phyloP scores from a whole-genome alignment of 768 basidiomycete genomes.

The Kwoniella sp. region DNA sequence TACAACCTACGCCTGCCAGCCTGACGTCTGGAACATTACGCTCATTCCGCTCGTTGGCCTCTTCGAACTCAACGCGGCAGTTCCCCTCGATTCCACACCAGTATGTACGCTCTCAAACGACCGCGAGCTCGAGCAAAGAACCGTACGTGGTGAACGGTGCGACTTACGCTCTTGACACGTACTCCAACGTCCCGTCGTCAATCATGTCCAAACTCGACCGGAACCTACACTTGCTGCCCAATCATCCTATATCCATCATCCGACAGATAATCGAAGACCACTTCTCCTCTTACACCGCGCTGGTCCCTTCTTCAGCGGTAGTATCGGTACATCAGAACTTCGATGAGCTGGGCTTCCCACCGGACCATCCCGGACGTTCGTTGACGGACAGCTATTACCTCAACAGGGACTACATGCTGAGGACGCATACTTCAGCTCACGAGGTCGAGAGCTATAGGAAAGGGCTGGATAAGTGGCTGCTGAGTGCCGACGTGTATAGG shows the following conservation, averaged over 20 bases:
- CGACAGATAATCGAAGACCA: slow-evolving; percentile 81
- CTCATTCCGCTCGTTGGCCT: background rate
- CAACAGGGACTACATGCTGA: slow-evolving; percentile 84
- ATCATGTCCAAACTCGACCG: slow-evolving; percentile 79
- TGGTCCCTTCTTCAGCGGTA: slow-evolving; percentile 79
- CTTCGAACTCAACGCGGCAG: slow-evolving; percentile 11
- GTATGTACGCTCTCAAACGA: background rate
- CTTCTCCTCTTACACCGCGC: slow-evolving; percentile 71
- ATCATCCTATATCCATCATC: slow-evolving; percentile 85
- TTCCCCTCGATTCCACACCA: slow-evolving; percentile 1
- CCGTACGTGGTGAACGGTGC: slow-evolving; percentile 47
- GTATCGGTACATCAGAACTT: slow-evolving; percentile 89
- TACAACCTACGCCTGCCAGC: no score
- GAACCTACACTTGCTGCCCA: slow-evolving; percentile 71
- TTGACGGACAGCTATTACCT: slow-evolving; percentile 94
- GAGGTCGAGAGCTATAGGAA: slow-evolving; percentile 83
- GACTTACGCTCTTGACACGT: slow-evolving; percentile 70
- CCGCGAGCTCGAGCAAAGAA: slow-evolving; percentile 6
- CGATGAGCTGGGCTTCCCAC: slow-evolving; percentile 91
- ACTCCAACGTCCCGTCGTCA: slow-evolving; percentile 81
- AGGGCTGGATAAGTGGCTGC: slow-evolving; percentile 79
- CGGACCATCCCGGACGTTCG: slow-evolving; percentile 88
- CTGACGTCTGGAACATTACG: background rate
- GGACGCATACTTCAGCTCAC: slow-evolving; percentile 98
- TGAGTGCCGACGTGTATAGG: slow-evolving; percentile 95